A percentile compares a stretch with the other conserved stretches of the same genome.
phyloP scores from a whole-genome alignment of 768 basidiomycete genomes.

The Phanerochaete carnosa region DNA sequence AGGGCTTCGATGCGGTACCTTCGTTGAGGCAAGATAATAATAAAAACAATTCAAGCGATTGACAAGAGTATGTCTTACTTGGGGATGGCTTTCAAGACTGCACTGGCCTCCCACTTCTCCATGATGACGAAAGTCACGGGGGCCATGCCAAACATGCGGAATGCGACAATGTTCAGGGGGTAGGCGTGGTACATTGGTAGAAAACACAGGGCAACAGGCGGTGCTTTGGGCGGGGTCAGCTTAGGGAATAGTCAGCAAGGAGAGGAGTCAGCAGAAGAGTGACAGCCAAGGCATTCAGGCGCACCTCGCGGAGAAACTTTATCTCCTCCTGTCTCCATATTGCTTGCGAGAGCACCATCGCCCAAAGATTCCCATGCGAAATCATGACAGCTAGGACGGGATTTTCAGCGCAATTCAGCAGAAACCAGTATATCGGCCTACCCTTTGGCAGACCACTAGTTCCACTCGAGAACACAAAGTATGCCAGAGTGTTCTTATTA shows the following conservation, averaged over 20 bases:
- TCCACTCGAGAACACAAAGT: slow-evolving; percentile 75
- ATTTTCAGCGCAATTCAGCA: not conserved
- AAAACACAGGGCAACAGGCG: slow-evolving; percentile 5
- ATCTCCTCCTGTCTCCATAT: slow-evolving; percentile 6
- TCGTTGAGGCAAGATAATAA: too few relatives aligned
- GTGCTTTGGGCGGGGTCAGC: slow-evolving; percentile 1
- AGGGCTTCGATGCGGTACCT: slow-evolving; percentile 7
- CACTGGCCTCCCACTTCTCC: slow-evolving; percentile 9
- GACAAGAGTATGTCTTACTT: too few relatives aligned
- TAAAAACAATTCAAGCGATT: too few relatives aligned
- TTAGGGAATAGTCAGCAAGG: too few relatives aligned
- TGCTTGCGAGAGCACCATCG: not conserved
- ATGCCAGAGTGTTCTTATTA: slow-evolving; percentile 55
- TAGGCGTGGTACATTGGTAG: slow-evolving; percentile 16
- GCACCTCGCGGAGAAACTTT: slow-evolving; percentile 9
- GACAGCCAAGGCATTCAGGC: too few relatives aligned
- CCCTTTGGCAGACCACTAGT: slow-evolving; percentile 71
- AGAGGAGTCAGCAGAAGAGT: too few relatives aligned
- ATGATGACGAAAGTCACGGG: slow-evolving; percentile 9
- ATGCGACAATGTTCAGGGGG: slow-evolving; percentile 11
- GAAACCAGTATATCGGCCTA: not conserved
- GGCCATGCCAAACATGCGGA: slow-evolving; percentile 6
- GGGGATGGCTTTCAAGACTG: slow-evolving; percentile 5
- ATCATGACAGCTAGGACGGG: slow-evolving; percentile 15
- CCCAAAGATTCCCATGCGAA: slow-evolving; percentile 13